Percentiles rank a stretch among this genome's conserved stretches.
Evolutionary conservation across 2,329 filamentous ascomycete genomes (phyloP).

Genomic region (Coniosporium tulheliwenetii): DNA sequence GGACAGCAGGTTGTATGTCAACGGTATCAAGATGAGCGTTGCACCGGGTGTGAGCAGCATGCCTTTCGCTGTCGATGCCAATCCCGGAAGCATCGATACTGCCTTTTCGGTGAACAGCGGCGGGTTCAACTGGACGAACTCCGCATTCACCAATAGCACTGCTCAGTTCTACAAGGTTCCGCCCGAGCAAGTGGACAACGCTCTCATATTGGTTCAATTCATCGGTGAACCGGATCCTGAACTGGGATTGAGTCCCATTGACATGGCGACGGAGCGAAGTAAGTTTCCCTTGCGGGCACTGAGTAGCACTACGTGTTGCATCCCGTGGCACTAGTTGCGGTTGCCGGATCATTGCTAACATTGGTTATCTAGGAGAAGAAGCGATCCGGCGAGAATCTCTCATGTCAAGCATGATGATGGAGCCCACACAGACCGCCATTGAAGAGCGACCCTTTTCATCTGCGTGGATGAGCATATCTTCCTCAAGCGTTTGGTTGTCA

Average conservation of each 20-base stretch:
- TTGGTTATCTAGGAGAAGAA: too few species aligned
- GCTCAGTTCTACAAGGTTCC: conserved; percentile 16
- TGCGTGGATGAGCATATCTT: too few species aligned
- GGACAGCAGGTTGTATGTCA: conserved; percentile 9
- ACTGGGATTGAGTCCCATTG: conserved; percentile 11
- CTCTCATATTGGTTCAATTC: conserved; percentile 13
- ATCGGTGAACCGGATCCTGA: conserved; percentile 9
- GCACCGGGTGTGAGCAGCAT: conserved; percentile 8
- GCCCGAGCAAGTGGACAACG: conserved; percentile 9
- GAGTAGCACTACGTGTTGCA: too few species aligned
- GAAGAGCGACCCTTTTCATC: too few species aligned
- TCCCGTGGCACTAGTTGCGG: too few species aligned
- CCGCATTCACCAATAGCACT: conserved; percentile 12
- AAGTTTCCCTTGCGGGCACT: too few species aligned
- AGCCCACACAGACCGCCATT: too few species aligned
- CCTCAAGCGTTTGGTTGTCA: too few species aligned
- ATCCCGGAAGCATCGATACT: conserved; percentile 11
- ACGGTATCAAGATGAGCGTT: conserved; percentile 11
- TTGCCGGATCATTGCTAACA: too few species aligned
- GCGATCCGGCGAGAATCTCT: too few species aligned
- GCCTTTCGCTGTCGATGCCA: conserved; percentile 11
- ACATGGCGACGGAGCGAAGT: background rate
- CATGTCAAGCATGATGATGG: too few species aligned
- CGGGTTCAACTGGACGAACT: conserved; percentile 15
- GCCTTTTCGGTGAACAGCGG: conserved; percentile 12